A percentile compares a stretch with the other conserved stretches of the same genome.
phyloP scores from a whole-genome alignment of 345 rosid species.

The Xanthoceras sorbifolium region DNA sequence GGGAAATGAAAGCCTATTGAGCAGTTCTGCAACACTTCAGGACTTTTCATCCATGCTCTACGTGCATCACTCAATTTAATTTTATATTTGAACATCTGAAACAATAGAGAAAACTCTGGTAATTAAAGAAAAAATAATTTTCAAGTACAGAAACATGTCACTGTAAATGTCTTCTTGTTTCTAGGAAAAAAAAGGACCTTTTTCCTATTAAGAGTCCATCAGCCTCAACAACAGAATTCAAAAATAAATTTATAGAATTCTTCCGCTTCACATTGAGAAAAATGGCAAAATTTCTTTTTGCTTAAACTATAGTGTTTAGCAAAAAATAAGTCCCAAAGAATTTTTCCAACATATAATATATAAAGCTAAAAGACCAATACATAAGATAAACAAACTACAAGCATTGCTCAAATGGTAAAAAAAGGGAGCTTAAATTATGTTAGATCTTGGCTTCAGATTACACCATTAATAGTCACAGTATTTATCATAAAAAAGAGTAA shows the following conservation, averaged over 20 bases:
- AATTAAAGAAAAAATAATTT: neutral
- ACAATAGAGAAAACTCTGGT: conserved; percentile 10
- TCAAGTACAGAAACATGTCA: neutral
- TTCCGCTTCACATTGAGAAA: neutral
- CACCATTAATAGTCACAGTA: neutral
- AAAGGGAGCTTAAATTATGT: neutral
- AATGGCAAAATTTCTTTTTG: neutral
- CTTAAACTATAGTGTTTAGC: neutral
- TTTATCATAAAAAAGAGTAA: conserved; percentile 3
- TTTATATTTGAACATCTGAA: conserved; percentile 75
- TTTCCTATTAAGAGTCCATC: neutral
- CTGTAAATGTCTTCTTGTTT: neutral
- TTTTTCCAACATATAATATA: neutral
- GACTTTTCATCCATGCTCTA: conserved; percentile 86
- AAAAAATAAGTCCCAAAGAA: neutral
- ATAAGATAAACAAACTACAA: neutral
- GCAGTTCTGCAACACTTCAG: conserved; percentile 75
- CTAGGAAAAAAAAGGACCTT: neutral
- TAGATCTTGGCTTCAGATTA: neutral
- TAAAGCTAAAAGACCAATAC: neutral
- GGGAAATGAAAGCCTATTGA: conserved; percentile 82
- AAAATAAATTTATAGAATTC: neutral
- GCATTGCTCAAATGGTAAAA: neutral
- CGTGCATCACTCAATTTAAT: conserved; percentile 74
- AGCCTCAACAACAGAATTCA: neutral